Base-by-base conservation (phyloP, 352 stramenopile genomes). In the Phytopythium vexans region DNA sequence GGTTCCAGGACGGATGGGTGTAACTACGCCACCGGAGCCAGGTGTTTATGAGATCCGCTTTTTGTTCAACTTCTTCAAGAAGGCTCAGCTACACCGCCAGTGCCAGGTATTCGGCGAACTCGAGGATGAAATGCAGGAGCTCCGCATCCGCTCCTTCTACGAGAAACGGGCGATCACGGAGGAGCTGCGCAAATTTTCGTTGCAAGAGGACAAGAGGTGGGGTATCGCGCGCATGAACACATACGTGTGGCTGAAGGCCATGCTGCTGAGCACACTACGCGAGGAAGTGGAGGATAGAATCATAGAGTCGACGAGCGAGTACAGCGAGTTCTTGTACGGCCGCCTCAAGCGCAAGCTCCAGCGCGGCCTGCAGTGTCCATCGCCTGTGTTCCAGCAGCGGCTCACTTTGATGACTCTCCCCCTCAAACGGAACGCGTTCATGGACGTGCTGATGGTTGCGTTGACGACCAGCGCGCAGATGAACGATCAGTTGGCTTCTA, bases 61-160 rank as follows among this genome's bases (percentile, higher is more conserved):
- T 58, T 49, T 86, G 27, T 81, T 84, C 55, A 86, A 86, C 45
- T 84, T 82, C 43, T 86, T 83, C 47, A 79, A 81, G 47, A 60
- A 80, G 21, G 72, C 70, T 4, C 65, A 81, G 34, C 46, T 86
- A 0, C 75, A 86, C 64, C 70, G 75, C 4, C 70, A 81, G 35
- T 86, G 75, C 47, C 75, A 86, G 59, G 61, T 74, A 2, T 84
- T 84, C 56, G 72, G 75, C 1, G 53, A 69, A 4, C 64, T 86
- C 0, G 75, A 86, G 62, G 72, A 86, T n/a, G 58, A 84, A 32
- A 84, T 86, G 72, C 73, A 86, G 49, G 62, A 75, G 42, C 53
- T 84, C 8, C 73, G 75, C 0, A 84, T 86, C 39, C 62, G 64
- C 1, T 76, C 74, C 14, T 75, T 86, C 33, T 84, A 73, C 27